phyloP scores from a whole-genome alignment of 2,329 filamentous ascomycete genomes.

The Elsinoe batatas region DNA sequence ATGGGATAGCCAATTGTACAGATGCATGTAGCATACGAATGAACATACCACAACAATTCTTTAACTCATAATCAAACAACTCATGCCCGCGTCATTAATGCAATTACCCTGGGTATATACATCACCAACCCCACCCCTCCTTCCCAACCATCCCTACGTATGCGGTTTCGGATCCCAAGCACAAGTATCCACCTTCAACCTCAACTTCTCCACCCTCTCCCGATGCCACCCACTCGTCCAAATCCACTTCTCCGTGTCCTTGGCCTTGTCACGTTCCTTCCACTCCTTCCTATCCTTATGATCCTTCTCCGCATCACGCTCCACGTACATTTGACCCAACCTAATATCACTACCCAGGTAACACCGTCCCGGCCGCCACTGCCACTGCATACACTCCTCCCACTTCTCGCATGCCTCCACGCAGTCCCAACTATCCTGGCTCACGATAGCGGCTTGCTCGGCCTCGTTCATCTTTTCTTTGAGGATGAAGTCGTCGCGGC shows the following conservation, averaged over 20 bases:
- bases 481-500: constrained; percentile 5
- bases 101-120: not conserved
- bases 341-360: constrained; percentile 25
- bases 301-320: constrained; percentile 19
- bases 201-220: constrained; percentile 20
- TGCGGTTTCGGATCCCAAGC: not conserved
- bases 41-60: not conserved
- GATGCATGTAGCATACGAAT: not conserved
- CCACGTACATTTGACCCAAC: constrained; percentile 25
- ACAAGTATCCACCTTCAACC: constrained; percentile 20
- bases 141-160: too few relatives aligned
- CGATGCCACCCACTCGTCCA: constrained; percentile 27
- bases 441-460: constrained; percentile 20
- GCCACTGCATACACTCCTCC: constrained; percentile 27
- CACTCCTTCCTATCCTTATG: too few relatives aligned
- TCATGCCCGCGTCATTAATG: not conserved
- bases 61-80: too few relatives aligned
- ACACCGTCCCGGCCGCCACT: constrained; percentile 26
- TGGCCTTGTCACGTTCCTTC: too few relatives aligned
- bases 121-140: not conserved
- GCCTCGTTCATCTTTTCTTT: constrained; percentile 20
- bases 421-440: constrained; percentile 21
- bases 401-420: constrained; percentile 22
- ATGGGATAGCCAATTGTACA: not conserved
- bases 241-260: too few relatives aligned